Base-by-base conservation (phyloP, 106 monocot species). In the Gastrodia elata region DNA sequence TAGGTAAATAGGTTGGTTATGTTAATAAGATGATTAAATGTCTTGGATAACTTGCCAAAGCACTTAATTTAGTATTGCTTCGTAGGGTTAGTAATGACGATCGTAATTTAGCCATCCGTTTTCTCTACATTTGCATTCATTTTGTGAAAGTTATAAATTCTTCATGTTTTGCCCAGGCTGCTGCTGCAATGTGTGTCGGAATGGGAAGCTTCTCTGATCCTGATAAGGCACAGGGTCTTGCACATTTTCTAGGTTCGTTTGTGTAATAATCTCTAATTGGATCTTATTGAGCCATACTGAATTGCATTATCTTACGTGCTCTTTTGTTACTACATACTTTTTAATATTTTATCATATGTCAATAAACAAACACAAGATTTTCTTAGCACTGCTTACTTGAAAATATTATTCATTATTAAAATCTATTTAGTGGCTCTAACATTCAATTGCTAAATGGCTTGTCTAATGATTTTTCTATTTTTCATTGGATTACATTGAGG, bases 181-280 rank as follows among this genome's bases (percentile, higher is more conserved):
- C 96, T 13, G 92, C 96, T 39, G 92, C 92, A 61, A 79, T 97
- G 82, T 92, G 92, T 80, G 96, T 97, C 9, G 92, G 88, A 83
- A 92, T 89, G 72, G 96, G 96, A n/a, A 97, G 96, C 92, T 92
- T 90, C 70, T 81, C 85, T 44, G 96, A 97, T 65, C 91, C 91
- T 75, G 22, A 28, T 40, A 78, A 85, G 68, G 91, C 88, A 65
- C 91, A 88, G 73, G 91, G 91, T 28, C 87, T 91, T 67, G 91
- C 88, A 38, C 91, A 91, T 78, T 91, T 91, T 77, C 68, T 91
- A 81, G 91, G 91, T 91, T 42, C 32, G 77, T 1, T 28, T 67
- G 71, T n/a, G n/a, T n/a, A n/a, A n/a, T n/a, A n/a, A n/a, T 34
- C 28, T 2, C 20, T 71, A 4, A 37, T 55, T 38, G 46, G 68